Evolutionary conservation across 768 basidiomycete genomes (phyloP).

Genomic region (Pleurotus platypus): DNA sequence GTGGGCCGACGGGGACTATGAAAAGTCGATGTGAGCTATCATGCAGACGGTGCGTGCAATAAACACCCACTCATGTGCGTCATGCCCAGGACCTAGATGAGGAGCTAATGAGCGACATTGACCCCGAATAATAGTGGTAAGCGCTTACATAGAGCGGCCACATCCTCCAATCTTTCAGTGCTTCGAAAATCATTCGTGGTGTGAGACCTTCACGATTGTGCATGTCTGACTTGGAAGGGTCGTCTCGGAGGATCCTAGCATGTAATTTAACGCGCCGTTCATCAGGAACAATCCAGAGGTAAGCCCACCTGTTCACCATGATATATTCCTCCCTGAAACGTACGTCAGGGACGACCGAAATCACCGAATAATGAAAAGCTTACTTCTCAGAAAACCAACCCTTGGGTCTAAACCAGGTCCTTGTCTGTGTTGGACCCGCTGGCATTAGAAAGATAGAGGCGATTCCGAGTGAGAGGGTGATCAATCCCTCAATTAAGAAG

Average conservation of each 20-base stretch:
- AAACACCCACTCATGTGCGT: conserved; percentile 44
- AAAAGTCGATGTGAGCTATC: background rate
- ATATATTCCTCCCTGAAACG: conserved; percentile 52
- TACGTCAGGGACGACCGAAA: background rate
- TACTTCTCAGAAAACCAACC: conserved; percentile 65
- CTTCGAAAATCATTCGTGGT: conserved; percentile 42
- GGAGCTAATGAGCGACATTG: background rate
- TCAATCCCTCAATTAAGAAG: conserved; percentile 50
- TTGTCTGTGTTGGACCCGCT: conserved; percentile 62
- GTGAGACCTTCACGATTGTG: conserved; percentile 67
- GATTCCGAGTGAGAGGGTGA: conserved; percentile 49
- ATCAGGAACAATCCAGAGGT: background rate
- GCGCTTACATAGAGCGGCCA: conserved; percentile 56
- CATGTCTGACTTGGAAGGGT: conserved; percentile 66
- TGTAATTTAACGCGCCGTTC: background rate
- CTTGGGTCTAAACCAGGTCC: conserved; percentile 52
- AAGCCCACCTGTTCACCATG: conserved; percentile 48
- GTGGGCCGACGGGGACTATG: conserved; percentile 54
- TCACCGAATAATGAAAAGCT: conserved; percentile 8
- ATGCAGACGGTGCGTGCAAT: background rate
- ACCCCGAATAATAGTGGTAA: background rate
- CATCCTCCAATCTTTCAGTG: conserved; percentile 55
- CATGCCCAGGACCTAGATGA: conserved; percentile 36
- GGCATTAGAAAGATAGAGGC: conserved; percentile 57
- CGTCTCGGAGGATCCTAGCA: conserved; percentile 52